Evolutionary conservation across 495 filamentous ascomycete genomes (phyloP).

Genomic region (Hypoxylon rickii): DNA sequence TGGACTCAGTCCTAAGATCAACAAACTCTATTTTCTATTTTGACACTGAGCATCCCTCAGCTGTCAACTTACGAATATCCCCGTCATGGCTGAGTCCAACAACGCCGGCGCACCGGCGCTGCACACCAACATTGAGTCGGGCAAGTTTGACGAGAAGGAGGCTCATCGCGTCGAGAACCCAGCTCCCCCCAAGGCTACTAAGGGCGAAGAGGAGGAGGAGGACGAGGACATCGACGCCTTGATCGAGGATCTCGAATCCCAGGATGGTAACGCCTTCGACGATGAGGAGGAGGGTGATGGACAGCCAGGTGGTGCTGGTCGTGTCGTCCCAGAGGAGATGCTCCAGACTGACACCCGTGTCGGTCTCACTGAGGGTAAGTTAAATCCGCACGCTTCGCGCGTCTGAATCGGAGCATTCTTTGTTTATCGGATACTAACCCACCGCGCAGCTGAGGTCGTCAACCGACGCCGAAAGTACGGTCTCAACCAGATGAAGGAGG

Average conservation of each 20-base stretch:
- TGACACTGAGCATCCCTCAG: slow-evolving; percentile 25
- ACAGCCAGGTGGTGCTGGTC: slow-evolving; percentile 54
- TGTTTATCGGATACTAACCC: slow-evolving; percentile 8
- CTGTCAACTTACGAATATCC: slow-evolving; percentile 32
- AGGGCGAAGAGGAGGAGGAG: slow-evolving; percentile 61
- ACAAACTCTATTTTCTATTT: slow-evolving; percentile 8
- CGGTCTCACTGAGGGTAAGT: slow-evolving; percentile 66
- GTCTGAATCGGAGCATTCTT: background rate
- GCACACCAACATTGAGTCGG: slow-evolving; percentile 59
- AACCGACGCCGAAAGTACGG: slow-evolving; percentile 77
- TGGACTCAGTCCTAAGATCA: slow-evolving; percentile 22
- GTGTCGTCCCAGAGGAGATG: slow-evolving; percentile 65
- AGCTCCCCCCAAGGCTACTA: slow-evolving; percentile 35
- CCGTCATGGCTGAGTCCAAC: slow-evolving; percentile 55
- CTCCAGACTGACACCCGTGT: slow-evolving; percentile 69
- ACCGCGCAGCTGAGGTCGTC: slow-evolving; percentile 59
- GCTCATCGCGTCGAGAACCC: slow-evolving; percentile 35
- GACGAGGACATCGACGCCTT: slow-evolving; percentile 78
- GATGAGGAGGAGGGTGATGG: slow-evolving; percentile 59
- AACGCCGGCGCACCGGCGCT: slow-evolving; percentile 53
- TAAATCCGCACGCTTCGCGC: background rate
- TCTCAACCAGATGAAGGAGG: slow-evolving; percentile 86
- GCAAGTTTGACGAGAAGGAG: slow-evolving; percentile 62
- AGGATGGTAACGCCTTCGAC: slow-evolving; percentile 66
- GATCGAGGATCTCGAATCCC: slow-evolving; percentile 80